These are phyloP conservation scores for Aspergillus saccharolyticus DNA, from an alignment of 495 filamentous ascomycete species.

Conservation along the genomic window DNA sequence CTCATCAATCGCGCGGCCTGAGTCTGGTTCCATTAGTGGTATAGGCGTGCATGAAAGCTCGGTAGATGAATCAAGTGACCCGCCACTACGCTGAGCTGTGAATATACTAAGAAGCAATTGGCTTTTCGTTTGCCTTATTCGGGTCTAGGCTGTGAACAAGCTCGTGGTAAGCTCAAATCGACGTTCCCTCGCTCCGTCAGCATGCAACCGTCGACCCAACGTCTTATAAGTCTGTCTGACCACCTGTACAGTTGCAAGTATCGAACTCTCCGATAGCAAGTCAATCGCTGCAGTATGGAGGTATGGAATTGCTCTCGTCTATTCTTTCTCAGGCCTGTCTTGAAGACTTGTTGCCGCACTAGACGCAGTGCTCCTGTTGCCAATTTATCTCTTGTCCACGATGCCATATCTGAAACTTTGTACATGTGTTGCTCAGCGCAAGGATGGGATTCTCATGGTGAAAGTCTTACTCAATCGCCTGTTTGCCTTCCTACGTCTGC, in stretches of 20 bases:
- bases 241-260: not conserved
- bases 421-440: too few species aligned
- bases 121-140: too few species aligned
- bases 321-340: not conserved
- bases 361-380: not conserved
- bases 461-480: too few species aligned
- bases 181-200: too few species aligned
- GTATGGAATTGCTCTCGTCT: constrained; percentile 11
- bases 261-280: too few species aligned
- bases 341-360: not conserved
- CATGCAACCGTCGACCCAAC: not conserved
- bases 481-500: too few species aligned
- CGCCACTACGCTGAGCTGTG: too few species aligned
- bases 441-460: too few species aligned
- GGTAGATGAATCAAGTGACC: not conserved
- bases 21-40: not conserved
- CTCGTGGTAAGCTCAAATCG: not conserved
- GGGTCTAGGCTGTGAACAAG: not conserved
- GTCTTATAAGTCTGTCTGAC: not conserved
- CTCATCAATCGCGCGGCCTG: too few species aligned
- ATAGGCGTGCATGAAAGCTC: not conserved
- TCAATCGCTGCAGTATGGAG: constrained; percentile 12
- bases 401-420: too few species aligned
- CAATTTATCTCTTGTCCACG: not conserved
- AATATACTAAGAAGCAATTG: too few species aligned